Percentiles rank a stretch among this genome's conserved stretches.
Conservation (phyloP, 192 early-diverging fungal species). For the Spizellomyces punctatus region DNA sequence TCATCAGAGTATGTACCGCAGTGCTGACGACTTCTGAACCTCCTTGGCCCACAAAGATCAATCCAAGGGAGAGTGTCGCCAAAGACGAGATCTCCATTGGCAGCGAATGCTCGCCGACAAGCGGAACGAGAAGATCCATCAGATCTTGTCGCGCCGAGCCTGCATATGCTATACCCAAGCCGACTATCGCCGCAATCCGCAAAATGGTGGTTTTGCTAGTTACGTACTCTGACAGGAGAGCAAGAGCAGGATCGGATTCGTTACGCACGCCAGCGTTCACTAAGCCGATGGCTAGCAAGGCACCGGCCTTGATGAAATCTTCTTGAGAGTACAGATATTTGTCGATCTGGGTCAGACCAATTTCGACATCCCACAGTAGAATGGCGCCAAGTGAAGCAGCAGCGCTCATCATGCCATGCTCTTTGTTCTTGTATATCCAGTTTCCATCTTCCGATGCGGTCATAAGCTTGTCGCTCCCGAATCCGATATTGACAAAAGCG, state of each 20-base stretch:
- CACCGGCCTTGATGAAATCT: constrained; percentile 90
- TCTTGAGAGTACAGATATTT: constrained; percentile 91
- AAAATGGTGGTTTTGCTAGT: constrained; percentile 56
- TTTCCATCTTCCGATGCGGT: constrained; percentile 69
- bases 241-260: constrained; percentile 90
- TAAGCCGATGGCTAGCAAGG: constrained; percentile 91
- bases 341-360: constrained; percentile 89
- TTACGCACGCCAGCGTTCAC: constrained; percentile 87
- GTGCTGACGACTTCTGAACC: constrained; percentile 89
- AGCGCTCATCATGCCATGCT: constrained; percentile 93
- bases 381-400: constrained; percentile 93
- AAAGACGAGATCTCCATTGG: constrained; percentile 89
- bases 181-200: constrained; percentile 82
- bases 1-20: constrained; percentile 86
- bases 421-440: constrained; percentile 99
- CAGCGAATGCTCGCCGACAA: constrained; percentile 77
- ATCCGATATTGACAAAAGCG: constrained; percentile 98
- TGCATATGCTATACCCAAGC: constrained; percentile 93
- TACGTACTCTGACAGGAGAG: constrained; percentile 82
- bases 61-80: constrained; percentile 86
- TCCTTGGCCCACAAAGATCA: constrained; percentile 90
- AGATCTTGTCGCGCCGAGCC: constrained; percentile 87
- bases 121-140: constrained; percentile 75
- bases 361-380: constrained; percentile 92
- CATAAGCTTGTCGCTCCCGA: constrained; percentile 93